Evolutionary conservation across 768 basidiomycete genomes (phyloP).

Genomic region (Rhizopogon vesiculosus): DNA sequence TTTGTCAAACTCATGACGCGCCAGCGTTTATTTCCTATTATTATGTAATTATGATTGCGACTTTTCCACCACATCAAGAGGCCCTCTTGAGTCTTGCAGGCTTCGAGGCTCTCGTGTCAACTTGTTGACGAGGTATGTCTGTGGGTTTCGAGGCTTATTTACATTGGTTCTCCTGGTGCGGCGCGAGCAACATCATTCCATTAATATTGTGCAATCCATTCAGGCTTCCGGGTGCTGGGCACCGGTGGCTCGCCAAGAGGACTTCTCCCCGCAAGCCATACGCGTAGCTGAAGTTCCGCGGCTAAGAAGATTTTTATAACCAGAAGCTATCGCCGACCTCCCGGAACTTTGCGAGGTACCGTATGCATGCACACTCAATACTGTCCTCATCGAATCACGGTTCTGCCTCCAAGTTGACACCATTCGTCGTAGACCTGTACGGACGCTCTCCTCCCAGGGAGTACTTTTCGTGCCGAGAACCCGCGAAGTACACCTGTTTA

Average conservation of each 20-base stretch:
- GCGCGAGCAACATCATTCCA: background rate
- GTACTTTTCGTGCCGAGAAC: background rate
- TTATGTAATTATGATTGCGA: too few species aligned
- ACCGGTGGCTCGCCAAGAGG: background rate
- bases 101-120: too few species aligned
- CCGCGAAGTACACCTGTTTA: too few species aligned
- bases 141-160: too few species aligned
- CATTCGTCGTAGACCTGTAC: too few species aligned
- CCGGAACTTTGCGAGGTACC: background rate
- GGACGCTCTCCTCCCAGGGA: background rate
- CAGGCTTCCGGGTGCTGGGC: too few species aligned
- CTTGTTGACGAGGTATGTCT: too few species aligned
- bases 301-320: background rate
- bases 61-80: too few species aligned
- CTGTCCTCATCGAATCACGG: background rate
- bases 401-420: background rate
- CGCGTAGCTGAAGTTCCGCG: background rate
- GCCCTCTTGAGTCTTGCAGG: too few species aligned
- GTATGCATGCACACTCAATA: background rate
- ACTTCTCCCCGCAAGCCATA: background rate
- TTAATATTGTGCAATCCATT: background rate
- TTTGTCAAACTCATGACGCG: constrained; percentile 1
- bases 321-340: background rate
- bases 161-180: background rate
- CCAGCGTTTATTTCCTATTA: background rate